phyloP scores from a whole-genome alignment of 163 green algal species.

The Chlorella variabilis region DNA sequence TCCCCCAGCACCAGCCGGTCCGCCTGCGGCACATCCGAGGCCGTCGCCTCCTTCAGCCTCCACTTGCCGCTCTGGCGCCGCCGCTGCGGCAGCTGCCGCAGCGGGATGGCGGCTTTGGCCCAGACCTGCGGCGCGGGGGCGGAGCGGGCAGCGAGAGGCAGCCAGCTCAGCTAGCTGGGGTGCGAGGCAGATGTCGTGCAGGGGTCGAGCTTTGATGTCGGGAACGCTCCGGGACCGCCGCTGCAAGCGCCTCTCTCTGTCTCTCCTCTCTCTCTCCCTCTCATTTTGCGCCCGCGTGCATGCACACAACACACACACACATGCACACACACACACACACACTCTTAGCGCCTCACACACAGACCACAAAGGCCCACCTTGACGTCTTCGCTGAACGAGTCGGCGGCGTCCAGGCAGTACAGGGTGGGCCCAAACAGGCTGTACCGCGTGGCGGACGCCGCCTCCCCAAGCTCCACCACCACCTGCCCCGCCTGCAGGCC shows the following conservation, averaged over 20 bases:
- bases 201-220: too few species aligned
- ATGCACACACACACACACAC: too few species aligned
- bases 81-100: slow-evolving; percentile 15
- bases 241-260: too few species aligned
- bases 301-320: too few species aligned
- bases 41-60: slow-evolving; percentile 35
- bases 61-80: slow-evolving; percentile 4
- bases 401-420: slow-evolving; percentile 42
- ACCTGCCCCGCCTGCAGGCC: slow-evolving; percentile 8
- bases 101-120: slow-evolving; percentile 27
- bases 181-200: too few species aligned
- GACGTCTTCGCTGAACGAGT: slow-evolving; percentile 40
- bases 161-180: background rate
- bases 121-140: background rate
- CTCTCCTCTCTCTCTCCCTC: too few species aligned
- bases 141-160: background rate
- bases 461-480: slow-evolving; percentile 41
- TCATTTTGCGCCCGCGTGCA: too few species aligned
- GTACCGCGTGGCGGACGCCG: slow-evolving; percentile 1
- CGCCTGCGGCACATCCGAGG: background rate
- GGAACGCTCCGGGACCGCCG: too few species aligned
- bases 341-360: background rate
- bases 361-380: slow-evolving; percentile 6
- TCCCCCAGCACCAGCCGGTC: slow-evolving; percentile 37
- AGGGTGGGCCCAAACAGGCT: slow-evolving; percentile 37